Conservation (phyloP, 371 early-diverging fungal species). For the Apophysomyces sp. region DNA sequence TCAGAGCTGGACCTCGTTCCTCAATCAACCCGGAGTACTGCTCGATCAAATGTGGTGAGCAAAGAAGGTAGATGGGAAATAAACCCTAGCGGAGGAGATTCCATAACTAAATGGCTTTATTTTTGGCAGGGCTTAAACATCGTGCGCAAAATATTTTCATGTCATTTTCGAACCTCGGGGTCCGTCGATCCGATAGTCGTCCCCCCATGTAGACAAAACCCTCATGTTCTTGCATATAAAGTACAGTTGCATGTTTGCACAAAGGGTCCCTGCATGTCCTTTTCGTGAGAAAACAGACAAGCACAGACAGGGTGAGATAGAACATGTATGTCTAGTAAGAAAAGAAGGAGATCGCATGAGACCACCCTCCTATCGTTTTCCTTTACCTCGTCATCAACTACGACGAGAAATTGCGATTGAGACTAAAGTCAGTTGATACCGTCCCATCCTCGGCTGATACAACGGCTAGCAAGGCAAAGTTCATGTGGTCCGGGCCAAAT, state of each 20-base stretch:
- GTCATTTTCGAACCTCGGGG: conserved; percentile 18
- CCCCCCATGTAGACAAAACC: conserved; percentile 8
- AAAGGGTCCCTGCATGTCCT: conserved; percentile 2
- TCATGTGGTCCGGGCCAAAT: conserved; percentile 1
- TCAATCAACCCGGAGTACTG: neutral
- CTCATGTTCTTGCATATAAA: conserved; percentile 5
- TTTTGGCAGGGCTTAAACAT: conserved; percentile 10
- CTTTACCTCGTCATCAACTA: neutral
- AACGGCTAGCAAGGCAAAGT: neutral
- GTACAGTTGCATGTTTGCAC: conserved; percentile 2
- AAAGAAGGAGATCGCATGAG: conserved; percentile 2
- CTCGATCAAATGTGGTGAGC: neutral
- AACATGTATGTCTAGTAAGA: neutral
- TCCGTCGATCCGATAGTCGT: conserved; percentile 13
- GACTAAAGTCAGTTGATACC: conserved; percentile 3
- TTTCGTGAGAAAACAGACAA: conserved; percentile 2
- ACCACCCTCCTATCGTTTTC: neutral
- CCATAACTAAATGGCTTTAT: neutral
- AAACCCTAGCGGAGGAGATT: neutral
- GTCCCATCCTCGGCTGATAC: conserved; percentile 1
- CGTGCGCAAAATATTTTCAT: conserved; percentile 18
- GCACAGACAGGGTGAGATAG: conserved; percentile 3
- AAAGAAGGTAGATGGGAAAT: neutral
- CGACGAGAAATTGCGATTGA: neutral
- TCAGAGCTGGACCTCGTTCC: neutral